A percentile compares a stretch with the other conserved stretches of the same genome.
Conservation (phyloP, 2,329 filamentous ascomycete species). For the Fusarium dlaminii region DNA sequence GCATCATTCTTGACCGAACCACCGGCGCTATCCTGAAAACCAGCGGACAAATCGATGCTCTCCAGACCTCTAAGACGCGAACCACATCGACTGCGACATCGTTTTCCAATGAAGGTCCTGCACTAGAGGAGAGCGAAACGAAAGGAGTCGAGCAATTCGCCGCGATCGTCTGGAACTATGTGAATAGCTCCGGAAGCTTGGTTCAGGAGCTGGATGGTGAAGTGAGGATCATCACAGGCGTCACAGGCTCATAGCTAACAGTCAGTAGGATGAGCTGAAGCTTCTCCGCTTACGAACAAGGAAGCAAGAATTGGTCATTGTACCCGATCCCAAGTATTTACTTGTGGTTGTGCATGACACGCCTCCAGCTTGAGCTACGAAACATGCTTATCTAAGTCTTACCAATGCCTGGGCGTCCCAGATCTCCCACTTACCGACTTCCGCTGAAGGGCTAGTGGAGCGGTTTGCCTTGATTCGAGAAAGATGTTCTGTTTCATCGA, state of each 20-base stretch:
- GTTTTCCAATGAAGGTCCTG: constrained; percentile 57
- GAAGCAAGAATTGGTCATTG: constrained; percentile 85
- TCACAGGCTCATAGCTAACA: constrained; percentile 36
- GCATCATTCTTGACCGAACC: constrained; percentile 76
- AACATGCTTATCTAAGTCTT: constrained; percentile 17
- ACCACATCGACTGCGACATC: constrained; percentile 51
- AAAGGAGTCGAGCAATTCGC: constrained; percentile 78
- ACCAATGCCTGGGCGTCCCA: constrained; percentile 24
- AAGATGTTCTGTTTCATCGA: constrained; percentile 16
- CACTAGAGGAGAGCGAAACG: constrained; percentile 58
- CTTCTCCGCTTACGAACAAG: constrained; percentile 81
- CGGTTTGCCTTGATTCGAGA: background rate
- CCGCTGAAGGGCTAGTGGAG: constrained; percentile 10
- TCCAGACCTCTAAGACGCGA: constrained; percentile 54
- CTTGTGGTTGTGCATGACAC: constrained; percentile 84
- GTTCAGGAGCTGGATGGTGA: constrained; percentile 79
- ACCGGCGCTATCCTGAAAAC: constrained; percentile 80
- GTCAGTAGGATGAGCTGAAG: constrained; percentile 74
- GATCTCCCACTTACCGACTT: constrained; percentile 17
- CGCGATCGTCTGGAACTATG: constrained; percentile 78
- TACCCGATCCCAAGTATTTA: constrained; percentile 82
- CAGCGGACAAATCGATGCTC: constrained; percentile 72
- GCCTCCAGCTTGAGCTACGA: constrained; percentile 65
- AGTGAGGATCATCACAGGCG: constrained; percentile 51
- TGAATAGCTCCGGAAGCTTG: constrained; percentile 73